A percentile compares a stretch with the other conserved stretches of the same genome.
These are phyloP conservation scores for Betula pendula DNA, from an alignment of 306 rosid species.

Conservation along the genomic window DNA sequence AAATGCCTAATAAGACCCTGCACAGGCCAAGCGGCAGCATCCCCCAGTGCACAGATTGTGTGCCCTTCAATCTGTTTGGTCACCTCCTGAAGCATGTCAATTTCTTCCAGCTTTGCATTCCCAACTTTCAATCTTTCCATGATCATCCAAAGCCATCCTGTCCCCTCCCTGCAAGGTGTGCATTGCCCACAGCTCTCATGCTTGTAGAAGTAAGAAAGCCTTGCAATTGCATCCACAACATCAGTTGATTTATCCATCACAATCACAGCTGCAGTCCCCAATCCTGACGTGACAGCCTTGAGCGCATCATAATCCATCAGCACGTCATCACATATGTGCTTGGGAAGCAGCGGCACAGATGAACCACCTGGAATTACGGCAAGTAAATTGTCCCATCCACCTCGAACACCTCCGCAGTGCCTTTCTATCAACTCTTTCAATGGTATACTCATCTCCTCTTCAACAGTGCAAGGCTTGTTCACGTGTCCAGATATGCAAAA, in stretches of 20 bases:
- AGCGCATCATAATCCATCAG: constrained; percentile 97
- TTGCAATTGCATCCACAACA: constrained; percentile 96
- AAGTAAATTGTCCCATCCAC: constrained; percentile 98
- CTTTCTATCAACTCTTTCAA: constrained; percentile 94
- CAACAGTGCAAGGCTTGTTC: constrained; percentile 97
- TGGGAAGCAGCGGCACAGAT: constrained; percentile 92
- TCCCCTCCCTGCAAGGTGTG: constrained; percentile 99
- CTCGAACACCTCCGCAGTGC: constrained; percentile 99
- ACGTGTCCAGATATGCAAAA: constrained; percentile 94
- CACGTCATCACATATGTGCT: constrained; percentile 85
- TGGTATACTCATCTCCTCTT: constrained; percentile 98
- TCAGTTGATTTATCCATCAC: constrained; percentile 99
- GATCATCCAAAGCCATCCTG: constrained; percentile 99
- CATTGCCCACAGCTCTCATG: constrained; percentile 99
- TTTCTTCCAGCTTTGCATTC: constrained; percentile 95
- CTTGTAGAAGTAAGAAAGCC: constrained; percentile 98
- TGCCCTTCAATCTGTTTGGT: constrained; percentile 99
- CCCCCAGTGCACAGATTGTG: constrained; percentile 97
- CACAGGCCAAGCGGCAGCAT: constrained; percentile 99
- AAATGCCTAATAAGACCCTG: constrained; percentile 98
- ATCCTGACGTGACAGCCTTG: constrained; percentile 80
- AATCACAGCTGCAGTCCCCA: constrained; percentile 98
- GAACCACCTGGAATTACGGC: constrained; percentile 98
- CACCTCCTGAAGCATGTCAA: constrained; percentile 98
- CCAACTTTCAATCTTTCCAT: constrained; percentile 99